These are phyloP conservation scores for Thelephora terrestris DNA, from an alignment of 1,284 basidiomycete genomes.

Conservation along the genomic window DNA sequence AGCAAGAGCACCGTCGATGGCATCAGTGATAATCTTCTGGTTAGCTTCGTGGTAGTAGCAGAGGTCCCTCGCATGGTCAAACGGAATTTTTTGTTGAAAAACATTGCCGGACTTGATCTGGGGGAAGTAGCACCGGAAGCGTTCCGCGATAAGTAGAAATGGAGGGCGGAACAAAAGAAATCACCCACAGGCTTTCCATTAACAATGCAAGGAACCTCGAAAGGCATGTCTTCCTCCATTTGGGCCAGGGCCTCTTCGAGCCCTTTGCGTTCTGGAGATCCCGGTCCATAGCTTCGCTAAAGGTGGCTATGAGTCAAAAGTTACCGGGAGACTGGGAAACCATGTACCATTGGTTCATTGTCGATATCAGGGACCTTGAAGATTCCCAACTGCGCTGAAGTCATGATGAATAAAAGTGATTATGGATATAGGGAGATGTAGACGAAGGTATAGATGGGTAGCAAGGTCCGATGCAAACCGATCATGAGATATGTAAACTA, in stretches of 20 bases:
- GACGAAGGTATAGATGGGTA: not conserved
- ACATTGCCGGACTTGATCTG: conserved; percentile 81
- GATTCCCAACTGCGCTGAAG: conserved; percentile 63
- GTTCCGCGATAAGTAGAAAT: not conserved
- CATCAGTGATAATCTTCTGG: conserved; percentile 60
- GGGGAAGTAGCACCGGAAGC: not conserved
- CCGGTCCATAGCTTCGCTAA: conserved; percentile 64
- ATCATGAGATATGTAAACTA: conserved; percentile 1
- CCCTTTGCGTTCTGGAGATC: conserved; percentile 69
- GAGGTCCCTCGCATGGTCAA: conserved; percentile 73
- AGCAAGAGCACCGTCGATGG: conserved; percentile 83
- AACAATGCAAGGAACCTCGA: conserved; percentile 88
- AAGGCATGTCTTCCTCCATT: conserved; percentile 78
- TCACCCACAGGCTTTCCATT: conserved; percentile 77
- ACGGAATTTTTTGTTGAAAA: conserved; percentile 74
- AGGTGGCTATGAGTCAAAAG: not conserved
- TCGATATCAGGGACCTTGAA: conserved; percentile 78
- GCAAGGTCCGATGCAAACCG: not conserved
- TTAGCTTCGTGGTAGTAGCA: conserved; percentile 90
- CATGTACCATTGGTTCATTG: conserved; percentile 86
- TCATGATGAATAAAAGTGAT: conserved; percentile 14
- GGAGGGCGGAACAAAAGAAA: not conserved
- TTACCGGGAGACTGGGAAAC: not conserved
- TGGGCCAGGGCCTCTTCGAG: conserved; percentile 70
- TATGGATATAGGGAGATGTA: not conserved